A percentile compares a stretch with the other conserved stretches of the same genome.
phyloP scores from a whole-genome alignment of 2,329 filamentous ascomycete genomes.

The Albifimbria verrucaria region DNA sequence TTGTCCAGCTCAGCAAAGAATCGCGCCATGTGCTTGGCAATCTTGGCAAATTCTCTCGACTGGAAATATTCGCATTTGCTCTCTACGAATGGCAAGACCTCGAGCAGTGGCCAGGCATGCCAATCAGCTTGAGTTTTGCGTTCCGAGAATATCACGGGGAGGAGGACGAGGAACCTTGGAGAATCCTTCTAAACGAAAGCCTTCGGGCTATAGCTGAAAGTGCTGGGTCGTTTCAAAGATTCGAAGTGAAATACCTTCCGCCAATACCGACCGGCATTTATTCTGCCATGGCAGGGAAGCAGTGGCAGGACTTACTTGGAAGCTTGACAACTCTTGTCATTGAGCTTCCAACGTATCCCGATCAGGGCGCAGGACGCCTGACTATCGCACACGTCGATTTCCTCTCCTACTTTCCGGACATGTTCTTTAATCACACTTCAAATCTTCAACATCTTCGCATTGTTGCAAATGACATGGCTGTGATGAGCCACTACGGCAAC shows the following conservation, averaged over 20 bases:
- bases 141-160: not conserved
- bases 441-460: not conserved
- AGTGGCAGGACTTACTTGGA: not conserved
- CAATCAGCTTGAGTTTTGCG: not conserved
- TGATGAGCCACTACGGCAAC: not conserved
- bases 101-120: not conserved
- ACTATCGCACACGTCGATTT: not conserved
- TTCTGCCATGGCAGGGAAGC: not conserved
- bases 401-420: not conserved
- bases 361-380: not conserved
- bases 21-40: too few relatives aligned
- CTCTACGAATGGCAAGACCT: not conserved
- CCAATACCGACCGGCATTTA: not conserved
- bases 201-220: not conserved
- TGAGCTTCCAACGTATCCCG: not conserved
- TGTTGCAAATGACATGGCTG: not conserved
- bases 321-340: not conserved
- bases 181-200: not conserved
- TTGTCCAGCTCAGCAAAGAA: too few relatives aligned
- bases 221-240: not conserved
- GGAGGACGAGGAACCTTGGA: not conserved
- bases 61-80: not conserved
- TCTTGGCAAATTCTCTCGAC: too few relatives aligned
- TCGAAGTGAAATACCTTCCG: not conserved
- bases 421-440: not conserved